Conservation (phyloP, 352 stramenopile genomes). For the Halophytophthora polymorphica region DNA sequence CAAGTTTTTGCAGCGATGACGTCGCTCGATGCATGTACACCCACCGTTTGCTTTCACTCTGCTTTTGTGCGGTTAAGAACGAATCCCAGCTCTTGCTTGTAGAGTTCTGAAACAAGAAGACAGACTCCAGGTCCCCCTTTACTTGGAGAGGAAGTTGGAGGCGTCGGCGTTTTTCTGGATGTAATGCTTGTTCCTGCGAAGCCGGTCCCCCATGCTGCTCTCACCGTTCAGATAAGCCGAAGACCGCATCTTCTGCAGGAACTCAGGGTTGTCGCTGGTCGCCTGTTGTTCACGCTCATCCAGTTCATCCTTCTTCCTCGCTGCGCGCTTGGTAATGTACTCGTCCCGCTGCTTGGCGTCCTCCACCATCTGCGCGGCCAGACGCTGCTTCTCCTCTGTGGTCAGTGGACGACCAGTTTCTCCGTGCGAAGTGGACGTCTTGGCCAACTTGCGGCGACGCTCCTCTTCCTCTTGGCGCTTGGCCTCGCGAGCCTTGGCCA, state of each 20-base stretch:
- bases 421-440: conserved; percentile 21
- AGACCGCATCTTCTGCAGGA: conserved; percentile 74
- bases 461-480: conserved; percentile 71
- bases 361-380: conserved; percentile 70
- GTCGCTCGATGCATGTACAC: conserved; percentile 9
- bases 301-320: conserved; percentile 51
- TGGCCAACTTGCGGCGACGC: conserved; percentile 56
- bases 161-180: conserved; percentile 78
- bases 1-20: not conserved
- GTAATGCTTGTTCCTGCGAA: conserved; percentile 82
- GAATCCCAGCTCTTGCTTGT: too few relatives aligned
- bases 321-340: conserved; percentile 47
- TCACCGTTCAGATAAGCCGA: conserved; percentile 64
- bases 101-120: conserved; percentile 18
- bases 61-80: conserved; percentile 8
- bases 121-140: conserved; percentile 1
- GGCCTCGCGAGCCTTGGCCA: conserved; percentile 68
- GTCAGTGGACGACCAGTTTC: conserved; percentile 23
- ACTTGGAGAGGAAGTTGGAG: conserved; percentile 80
- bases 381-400: conserved; percentile 60
- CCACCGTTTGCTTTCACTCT: conserved; percentile 21
- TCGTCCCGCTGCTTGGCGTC: conserved; percentile 69
- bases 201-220: conserved; percentile 66
- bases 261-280: conserved; percentile 58
- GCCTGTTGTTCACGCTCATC: conserved; percentile 51